Evolutionary conservation across 805 yeast species (phyloP), one percentile per base, ranked within the genome.

Genomic region (Candida sanyiensis): DNA sequence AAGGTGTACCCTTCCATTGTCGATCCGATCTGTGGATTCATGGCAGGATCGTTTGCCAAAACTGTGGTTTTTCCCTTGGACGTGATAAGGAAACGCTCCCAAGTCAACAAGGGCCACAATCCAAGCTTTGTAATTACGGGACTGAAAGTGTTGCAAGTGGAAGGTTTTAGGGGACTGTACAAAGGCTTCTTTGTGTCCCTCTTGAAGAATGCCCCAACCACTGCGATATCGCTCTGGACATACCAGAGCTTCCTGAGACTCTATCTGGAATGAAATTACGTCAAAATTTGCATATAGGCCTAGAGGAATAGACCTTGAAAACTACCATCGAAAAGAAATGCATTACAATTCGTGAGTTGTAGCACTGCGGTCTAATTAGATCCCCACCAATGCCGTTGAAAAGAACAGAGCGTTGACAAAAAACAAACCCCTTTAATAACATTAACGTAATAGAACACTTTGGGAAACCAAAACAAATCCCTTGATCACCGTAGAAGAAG

Each of bases 21-120:
- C 23, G 80, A 78, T 49, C 76, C 80, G 6, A 42, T 73, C 25
- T 73, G 90, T 56, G 83, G 96, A 32, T 64, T 86, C 27, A 35
- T 76, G 0, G 95, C 96, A 0, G 97, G 97, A 0, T 66, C 77
- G 0, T 48, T 76, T 3, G 73, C 95, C 10, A 93, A 93, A 57
- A 72, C 78, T 0, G 47, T 77, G 0, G 79, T 86, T 0, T 93
- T 86, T 59, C 98, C 98, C 0, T 57, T 93, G 31, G 98, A 93
- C 57, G 76, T 95, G 0, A 56, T 89, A 3, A 67, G 96, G 17
- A 78, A 87, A 52, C 65, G 95, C 27, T 60, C 83, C 31, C 97
- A 90, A 57, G 76, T 89, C 8, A 70, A 66, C 35, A 67, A 65
- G 9, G 50, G 63, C 34, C 47, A 48, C 28, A 43, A 58, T 49